Percentiles rank a stretch among this genome's conserved stretches.
phyloP scores from a whole-genome alignment of 768 basidiomycete genomes.

The Kwoniella europaea region DNA sequence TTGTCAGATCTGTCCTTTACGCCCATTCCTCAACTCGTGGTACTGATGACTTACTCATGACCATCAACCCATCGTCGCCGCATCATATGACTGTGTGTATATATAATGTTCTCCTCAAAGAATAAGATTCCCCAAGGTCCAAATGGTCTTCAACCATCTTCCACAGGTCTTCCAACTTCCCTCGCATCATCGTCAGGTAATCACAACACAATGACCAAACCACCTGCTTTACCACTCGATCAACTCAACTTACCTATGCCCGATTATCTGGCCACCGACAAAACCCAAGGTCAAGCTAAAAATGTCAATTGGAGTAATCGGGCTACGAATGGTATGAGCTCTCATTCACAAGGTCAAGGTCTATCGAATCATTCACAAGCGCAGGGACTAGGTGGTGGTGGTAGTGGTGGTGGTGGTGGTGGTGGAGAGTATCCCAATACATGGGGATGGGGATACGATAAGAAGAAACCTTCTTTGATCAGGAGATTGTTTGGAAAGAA shows the following conservation, averaged over 20 bases:
- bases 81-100: not conserved
- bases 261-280: not conserved
- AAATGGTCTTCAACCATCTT: constrained; percentile 3
- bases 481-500: constrained; percentile 20
- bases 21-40: not conserved
- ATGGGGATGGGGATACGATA: constrained; percentile 14
- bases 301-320: not conserved
- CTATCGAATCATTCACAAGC: not conserved
- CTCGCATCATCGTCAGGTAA: not conserved
- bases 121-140: constrained; percentile 3
- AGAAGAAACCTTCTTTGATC: constrained; percentile 20
- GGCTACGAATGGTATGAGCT: not conserved
- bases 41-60: not conserved
- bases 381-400: not conserved
- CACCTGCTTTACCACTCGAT: constrained; percentile 16
- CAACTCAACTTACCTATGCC: constrained; percentile 13
- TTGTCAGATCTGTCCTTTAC: not conserved
- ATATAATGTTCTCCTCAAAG: constrained; percentile 9
- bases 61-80: not conserved
- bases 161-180: constrained; percentile 10
- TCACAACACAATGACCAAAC: not conserved
- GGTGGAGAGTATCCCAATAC: not conserved
- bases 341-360: constrained; percentile 4
- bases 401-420: not conserved
- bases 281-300: not conserved